Conservation (phyloP, 345 rosid genomes). For the Ricinus communis region DNA sequence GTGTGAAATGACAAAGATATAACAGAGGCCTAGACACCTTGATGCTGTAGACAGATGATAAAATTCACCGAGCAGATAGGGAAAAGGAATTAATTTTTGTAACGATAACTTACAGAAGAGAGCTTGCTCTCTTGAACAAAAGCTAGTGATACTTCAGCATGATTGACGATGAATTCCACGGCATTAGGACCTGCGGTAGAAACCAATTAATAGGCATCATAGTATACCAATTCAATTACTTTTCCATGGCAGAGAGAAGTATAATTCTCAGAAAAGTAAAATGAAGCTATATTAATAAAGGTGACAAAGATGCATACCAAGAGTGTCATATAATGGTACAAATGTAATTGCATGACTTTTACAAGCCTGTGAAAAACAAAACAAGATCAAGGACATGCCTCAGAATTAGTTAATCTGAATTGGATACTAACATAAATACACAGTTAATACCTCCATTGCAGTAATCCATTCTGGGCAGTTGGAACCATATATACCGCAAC, state of each 20-base stretch:
- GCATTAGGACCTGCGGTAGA: conserved; percentile 68
- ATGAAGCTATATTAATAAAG: not conserved
- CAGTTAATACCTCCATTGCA: conserved; percentile 71
- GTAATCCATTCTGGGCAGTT: conserved; percentile 88
- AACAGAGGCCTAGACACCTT: too few relatives aligned
- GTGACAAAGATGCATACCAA: conserved; percentile 51
- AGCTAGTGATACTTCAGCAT: conserved; percentile 79
- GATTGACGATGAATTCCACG: conserved; percentile 89
- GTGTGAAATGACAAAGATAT: conserved; percentile 7
- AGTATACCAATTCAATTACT: not conserved
- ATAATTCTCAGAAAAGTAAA: too few relatives aligned
- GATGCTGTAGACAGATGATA: not conserved
- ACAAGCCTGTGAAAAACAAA: conserved; percentile 58
- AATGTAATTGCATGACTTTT: conserved; percentile 72
- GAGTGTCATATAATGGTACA: conserved; percentile 83
- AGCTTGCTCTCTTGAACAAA: conserved; percentile 81
- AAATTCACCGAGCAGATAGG: too few relatives aligned
- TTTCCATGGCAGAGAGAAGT: too few relatives aligned
- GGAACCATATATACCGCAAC: conserved; percentile 88
- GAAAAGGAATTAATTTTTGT: not conserved
- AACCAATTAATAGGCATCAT: not conserved
- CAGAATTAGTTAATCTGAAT: not conserved
- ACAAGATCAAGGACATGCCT: not conserved
- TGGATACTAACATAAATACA: not conserved
- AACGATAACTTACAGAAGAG: conserved; percentile 55